Percentiles rank a stretch among this genome's conserved stretches.
Evolutionary conservation across 2,329 filamentous ascomycete genomes (phyloP).

Genomic region (Sarocladiaceae sp.): DNA sequence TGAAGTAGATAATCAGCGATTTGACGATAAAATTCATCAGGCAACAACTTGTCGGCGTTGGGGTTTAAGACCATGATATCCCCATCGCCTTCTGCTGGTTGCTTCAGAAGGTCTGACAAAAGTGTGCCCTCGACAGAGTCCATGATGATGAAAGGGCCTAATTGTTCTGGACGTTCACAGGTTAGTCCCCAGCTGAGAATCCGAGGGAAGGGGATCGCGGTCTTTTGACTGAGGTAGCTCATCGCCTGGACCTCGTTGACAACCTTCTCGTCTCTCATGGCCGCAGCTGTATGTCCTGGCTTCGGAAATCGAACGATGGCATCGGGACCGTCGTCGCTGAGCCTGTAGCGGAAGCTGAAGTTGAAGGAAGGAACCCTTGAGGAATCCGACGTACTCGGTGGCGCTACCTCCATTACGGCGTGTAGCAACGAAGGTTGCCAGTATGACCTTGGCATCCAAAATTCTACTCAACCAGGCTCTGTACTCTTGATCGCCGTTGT

Average conservation of each 20-base stretch:
- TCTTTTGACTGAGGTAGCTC: constrained; percentile 21
- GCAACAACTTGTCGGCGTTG: constrained; percentile 15
- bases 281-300: constrained; percentile 17
- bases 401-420: constrained; percentile 13
- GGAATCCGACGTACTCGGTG: constrained; percentile 17
- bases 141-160: constrained; percentile 28
- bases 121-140: constrained; percentile 22
- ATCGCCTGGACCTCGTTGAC: constrained; percentile 21
- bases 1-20: constrained; percentile 13
- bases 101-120: constrained; percentile 18
- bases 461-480: constrained; percentile 15
- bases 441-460: constrained; percentile 17
- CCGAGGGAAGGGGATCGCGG: constrained; percentile 23
- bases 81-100: constrained; percentile 18
- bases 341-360: constrained; percentile 18
- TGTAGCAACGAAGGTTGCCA: constrained; percentile 13
- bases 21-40: constrained; percentile 16
- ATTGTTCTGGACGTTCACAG: constrained; percentile 21
- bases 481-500: constrained; percentile 17
- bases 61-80: constrained; percentile 12
- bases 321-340: constrained; percentile 15
- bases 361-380: constrained; percentile 24
- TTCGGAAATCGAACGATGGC: constrained; percentile 22
- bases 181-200: constrained; percentile 21
- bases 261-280: constrained; percentile 25